These are phyloP conservation scores for Talaromyces sp. DNA, from an alignment of 2,329 filamentous ascomycete species.

Conservation along the genomic window DNA sequence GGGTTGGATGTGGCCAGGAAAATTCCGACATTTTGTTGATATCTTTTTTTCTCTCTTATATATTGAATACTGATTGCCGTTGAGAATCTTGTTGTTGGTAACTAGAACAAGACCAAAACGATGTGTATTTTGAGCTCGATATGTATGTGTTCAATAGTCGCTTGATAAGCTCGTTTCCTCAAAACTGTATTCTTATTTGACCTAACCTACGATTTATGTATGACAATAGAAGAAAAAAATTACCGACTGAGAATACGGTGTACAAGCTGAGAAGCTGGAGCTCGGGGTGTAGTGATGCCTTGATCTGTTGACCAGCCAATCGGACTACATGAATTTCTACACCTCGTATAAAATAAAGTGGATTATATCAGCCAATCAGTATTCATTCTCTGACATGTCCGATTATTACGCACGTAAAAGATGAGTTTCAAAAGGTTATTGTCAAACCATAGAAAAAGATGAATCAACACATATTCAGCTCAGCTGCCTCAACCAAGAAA, in stretches of 20 bases:
- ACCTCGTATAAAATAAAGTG: not conserved
- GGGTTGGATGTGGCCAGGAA: slow-evolving; percentile 51
- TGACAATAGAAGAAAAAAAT: not conserved
- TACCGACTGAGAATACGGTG: not conserved
- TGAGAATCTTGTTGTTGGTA: not conserved
- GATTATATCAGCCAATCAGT: not conserved
- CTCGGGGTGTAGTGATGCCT: not conserved
- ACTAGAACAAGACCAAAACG: not conserved
- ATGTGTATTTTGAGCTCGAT: no score
- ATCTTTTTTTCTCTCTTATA: not conserved
- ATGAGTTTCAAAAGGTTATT: no score
- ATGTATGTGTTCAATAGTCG: no score
- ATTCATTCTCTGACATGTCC: not conserved
- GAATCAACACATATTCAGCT: not conserved
- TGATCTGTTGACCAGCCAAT: not conserved
- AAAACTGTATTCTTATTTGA: no score
- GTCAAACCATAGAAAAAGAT: not conserved
- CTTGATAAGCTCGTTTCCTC: no score
- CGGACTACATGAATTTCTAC: not conserved
- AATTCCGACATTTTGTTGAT: slow-evolving; percentile 23
- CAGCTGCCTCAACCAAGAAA: slow-evolving; percentile 1
- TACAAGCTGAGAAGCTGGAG: not conserved
- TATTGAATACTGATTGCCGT: no score
- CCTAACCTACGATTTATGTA: no score
- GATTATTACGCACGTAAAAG: not conserved